phyloP scores from a whole-genome alignment of 805 yeast genomes.

The Millerago galiae region DNA sequence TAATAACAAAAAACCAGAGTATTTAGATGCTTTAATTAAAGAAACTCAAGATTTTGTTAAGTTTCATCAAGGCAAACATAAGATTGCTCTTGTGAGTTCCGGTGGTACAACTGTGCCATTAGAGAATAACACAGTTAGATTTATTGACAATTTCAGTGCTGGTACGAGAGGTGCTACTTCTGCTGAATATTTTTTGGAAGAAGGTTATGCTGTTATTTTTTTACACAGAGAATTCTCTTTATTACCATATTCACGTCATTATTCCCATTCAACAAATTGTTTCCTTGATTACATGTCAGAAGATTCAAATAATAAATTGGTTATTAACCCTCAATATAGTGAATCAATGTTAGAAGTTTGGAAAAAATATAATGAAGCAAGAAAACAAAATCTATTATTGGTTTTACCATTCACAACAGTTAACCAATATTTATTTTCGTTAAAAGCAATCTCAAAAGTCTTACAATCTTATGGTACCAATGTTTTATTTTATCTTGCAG shows the following conservation, averaged over 20 bases:
- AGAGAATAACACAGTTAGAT: slow-evolving; percentile 93
- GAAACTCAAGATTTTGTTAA: slow-evolving; percentile 58
- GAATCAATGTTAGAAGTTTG: slow-evolving; percentile 54
- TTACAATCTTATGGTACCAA: slow-evolving; percentile 48
- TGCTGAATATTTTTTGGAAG: slow-evolving; percentile 82
- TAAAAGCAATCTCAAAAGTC: slow-evolving; percentile 57
- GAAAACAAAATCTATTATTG: slow-evolving; percentile 32
- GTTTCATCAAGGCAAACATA: slow-evolving; percentile 39
- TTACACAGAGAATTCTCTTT: slow-evolving; percentile 88
- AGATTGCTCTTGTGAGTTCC: slow-evolving; percentile 78
- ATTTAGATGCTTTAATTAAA: slow-evolving; percentile 53
- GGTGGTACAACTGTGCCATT: slow-evolving; percentile 99
- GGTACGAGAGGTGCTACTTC: slow-evolving; percentile 97
- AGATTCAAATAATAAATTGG: slow-evolving; percentile 44
- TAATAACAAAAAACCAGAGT: slow-evolving; percentile 65
- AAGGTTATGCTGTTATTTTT: slow-evolving; percentile 89
- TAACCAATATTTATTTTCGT: slow-evolving; percentile 84
- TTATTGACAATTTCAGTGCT: slow-evolving; percentile 94
- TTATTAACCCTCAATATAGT: slow-evolving; percentile 54
- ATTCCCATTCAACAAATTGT: slow-evolving; percentile 76
- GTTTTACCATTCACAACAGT: slow-evolving; percentile 90
- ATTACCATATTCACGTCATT: slow-evolving; percentile 87
- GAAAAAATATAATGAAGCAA: slow-evolving; percentile 41
- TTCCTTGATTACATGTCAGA: slow-evolving; percentile 76
- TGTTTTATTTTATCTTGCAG: slow-evolving; percentile 84